These are phyloP conservation scores for Globisporangium lucens DNA, from an alignment of 352 stramenopile genomes.

Conservation along the genomic window DNA sequence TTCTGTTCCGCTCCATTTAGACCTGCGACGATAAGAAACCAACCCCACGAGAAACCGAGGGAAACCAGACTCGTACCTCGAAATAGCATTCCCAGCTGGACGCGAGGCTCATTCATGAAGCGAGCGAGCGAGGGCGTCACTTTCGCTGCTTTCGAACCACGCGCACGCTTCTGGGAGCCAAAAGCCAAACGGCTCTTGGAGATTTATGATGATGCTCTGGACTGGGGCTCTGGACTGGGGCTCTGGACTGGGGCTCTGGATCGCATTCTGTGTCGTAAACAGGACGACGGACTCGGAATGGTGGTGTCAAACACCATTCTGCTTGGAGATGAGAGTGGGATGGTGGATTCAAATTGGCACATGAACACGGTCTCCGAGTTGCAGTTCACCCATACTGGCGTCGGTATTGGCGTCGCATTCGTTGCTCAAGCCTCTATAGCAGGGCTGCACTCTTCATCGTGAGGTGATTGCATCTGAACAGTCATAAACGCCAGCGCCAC, in stretches of 20 bases:
- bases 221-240: not conserved
- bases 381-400: not conserved
- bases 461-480: not conserved
- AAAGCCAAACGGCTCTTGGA: not conserved
- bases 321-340: not conserved
- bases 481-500: not conserved
- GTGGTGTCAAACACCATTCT: not conserved
- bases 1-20: slow-evolving; percentile 8
- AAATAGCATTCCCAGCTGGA: slow-evolving; percentile 1
- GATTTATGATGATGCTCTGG: not conserved
- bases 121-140: not conserved
- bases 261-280: not conserved
- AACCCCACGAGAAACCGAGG: not conserved
- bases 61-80: not conserved
- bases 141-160: not conserved
- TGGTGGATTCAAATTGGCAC: not conserved
- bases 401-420: not conserved
- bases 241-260: not conserved
- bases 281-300: not conserved
- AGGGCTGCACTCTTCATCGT: not conserved
- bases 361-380: not conserved
- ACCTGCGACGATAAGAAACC: not conserved
- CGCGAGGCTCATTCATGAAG: not conserved
- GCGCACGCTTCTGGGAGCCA: not conserved
- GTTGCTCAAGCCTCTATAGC: not conserved